These are phyloP conservation scores for Cutaneotrichosporon sp. DNA, from an alignment of 1,284 basidiomycete genomes.

Conservation along the genomic window DNA sequence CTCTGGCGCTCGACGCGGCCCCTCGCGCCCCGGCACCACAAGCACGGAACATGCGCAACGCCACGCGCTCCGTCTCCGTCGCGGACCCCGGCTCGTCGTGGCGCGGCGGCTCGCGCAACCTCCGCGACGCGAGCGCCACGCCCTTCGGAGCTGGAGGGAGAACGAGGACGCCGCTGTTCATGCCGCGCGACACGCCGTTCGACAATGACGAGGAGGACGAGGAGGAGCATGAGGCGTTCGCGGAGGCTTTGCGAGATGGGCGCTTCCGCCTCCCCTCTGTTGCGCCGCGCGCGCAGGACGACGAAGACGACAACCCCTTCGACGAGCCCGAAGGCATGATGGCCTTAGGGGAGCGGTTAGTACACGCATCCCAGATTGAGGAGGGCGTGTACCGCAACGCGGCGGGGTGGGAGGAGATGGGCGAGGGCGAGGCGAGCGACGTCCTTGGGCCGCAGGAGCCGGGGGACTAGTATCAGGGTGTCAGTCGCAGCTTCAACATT, in stretches of 20 bases:
- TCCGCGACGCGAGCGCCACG: slow-evolving; percentile 17
- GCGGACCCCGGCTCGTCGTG: slow-evolving; percentile 16
- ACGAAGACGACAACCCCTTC: slow-evolving; percentile 48
- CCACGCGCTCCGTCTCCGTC: slow-evolving; percentile 38
- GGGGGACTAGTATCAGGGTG: slow-evolving; percentile 44
- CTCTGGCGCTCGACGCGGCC: slow-evolving; percentile 26
- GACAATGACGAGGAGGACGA: slow-evolving; percentile 50
- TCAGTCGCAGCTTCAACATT: no score
- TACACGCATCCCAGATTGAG: slow-evolving; percentile 46
- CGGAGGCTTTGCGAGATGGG: slow-evolving; percentile 40
- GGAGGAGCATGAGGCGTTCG: slow-evolving; percentile 48
- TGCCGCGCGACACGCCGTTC: slow-evolving; percentile 45
- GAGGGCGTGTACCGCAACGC: slow-evolving; percentile 41
- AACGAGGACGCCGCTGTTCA: slow-evolving; percentile 42
- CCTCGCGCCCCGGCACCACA: slow-evolving; percentile 6
- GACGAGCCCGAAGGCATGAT: slow-evolving; percentile 47
- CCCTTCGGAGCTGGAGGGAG: slow-evolving; percentile 18
- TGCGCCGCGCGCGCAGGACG: slow-evolving; percentile 37
- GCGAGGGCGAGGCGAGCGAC: slow-evolving; percentile 44
- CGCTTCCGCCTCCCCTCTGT: slow-evolving; percentile 43
- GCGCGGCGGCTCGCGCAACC: slow-evolving; percentile 24
- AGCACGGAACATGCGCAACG: slow-evolving; percentile 45
- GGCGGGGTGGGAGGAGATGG: slow-evolving; percentile 49
- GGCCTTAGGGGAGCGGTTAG: slow-evolving; percentile 43
- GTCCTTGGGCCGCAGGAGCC: slow-evolving; percentile 48